phyloP scores from a whole-genome alignment of 2,329 filamentous ascomycete species.

The Venturiaceae sp. region DNA sequence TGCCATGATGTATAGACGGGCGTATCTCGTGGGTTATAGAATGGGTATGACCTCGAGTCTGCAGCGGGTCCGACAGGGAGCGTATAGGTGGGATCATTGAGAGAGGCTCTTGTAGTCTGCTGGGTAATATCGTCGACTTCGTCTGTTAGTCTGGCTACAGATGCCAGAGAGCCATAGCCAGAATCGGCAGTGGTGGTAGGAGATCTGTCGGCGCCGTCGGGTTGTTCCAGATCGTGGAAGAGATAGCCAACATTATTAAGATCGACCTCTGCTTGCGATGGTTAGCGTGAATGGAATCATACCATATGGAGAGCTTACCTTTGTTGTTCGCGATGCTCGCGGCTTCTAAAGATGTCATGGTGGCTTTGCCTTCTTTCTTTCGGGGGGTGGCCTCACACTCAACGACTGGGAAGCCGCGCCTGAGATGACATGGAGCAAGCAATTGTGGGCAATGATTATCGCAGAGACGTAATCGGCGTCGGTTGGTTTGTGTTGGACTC shows the following conservation, averaged over 20 bases:
- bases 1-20: conserved; percentile 6
- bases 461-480: too few species aligned
- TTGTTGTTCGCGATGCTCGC: neutral
- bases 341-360: neutral
- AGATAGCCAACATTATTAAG: neutral
- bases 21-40: neutral
- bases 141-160: neutral
- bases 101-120: neutral
- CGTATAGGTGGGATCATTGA: neutral
- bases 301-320: neutral
- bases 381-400: too few species aligned
- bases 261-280: neutral
- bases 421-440: neutral
- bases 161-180: neutral
- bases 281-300: neutral
- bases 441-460: too few species aligned
- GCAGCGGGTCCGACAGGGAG: neutral
- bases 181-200: neutral
- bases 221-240: neutral
- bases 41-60: neutral
- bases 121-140: conserved; percentile 7
- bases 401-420: too few species aligned
- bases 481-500: too few species aligned
- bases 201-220: neutral
- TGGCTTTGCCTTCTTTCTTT: too few species aligned